Evolutionary conservation across 257 asterid genomes (phyloP).

Genomic region (Solanum ahanhuiri): DNA sequence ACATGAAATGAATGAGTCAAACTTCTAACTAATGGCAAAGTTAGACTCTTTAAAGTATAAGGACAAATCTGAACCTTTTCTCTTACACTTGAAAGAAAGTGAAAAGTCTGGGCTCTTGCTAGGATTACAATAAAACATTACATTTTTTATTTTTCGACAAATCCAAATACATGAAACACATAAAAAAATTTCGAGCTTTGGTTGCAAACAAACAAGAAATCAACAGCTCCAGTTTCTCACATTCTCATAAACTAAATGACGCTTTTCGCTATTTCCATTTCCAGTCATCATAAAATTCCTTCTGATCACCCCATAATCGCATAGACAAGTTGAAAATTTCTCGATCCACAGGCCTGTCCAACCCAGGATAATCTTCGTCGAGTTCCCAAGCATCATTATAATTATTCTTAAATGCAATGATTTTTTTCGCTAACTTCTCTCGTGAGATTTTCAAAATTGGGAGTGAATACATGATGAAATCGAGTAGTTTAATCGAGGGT

Average conservation of each 20-base stretch:
- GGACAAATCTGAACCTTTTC: not conserved
- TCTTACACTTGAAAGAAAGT: not conserved
- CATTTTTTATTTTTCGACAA: too few species aligned
- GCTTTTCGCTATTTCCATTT: not conserved
- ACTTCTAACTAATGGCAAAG: not conserved
- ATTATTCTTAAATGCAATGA: not conserved
- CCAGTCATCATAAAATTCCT: not conserved
- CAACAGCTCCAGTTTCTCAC: too few species aligned
- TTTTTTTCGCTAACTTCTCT: not conserved
- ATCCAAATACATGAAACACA: not conserved
- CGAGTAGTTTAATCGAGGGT: not conserved
- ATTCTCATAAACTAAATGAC: too few species aligned
- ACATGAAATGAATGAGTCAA: not conserved
- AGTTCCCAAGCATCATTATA: not conserved
- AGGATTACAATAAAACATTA: not conserved
- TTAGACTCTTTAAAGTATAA: not conserved
- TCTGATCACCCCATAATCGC: not conserved
- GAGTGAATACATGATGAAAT: not conserved
- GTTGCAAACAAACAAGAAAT: too few species aligned
- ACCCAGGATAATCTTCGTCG: not conserved
- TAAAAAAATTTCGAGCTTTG: too few species aligned
- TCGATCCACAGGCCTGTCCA: not conserved
- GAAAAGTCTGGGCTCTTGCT: not conserved
- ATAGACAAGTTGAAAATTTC: not conserved
- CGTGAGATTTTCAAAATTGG: not conserved